Evolutionary conservation across 257 asterid genomes (phyloP), one percentile per base, ranked within the genome.

Genomic region (Solanum chilense): DNA sequence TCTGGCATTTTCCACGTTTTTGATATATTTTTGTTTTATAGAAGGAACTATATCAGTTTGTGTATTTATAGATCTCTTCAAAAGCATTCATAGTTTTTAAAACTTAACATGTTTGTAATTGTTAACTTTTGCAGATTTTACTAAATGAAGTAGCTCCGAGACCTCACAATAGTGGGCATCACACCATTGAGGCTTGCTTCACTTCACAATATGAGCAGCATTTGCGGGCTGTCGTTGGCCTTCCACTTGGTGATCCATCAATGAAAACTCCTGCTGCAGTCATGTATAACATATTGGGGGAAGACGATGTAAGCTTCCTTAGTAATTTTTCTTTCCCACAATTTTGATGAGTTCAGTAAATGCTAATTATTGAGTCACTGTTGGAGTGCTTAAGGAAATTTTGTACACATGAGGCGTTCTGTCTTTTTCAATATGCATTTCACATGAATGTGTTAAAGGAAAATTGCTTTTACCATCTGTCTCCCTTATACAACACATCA

Each of bases 131-230:
- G 60, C 92, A 97, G 98, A 91, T 97, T 89, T 93, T 97, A 81
- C 91, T 97, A 52, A 96, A 97, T 89, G 99, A 97, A 93, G 98
- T 97, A 88, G 99, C 99, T 52, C 99, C 99, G 10, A 92, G 99
- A 90, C 99, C 99, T 91, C 99, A 97, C 87, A 97, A 97, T 82
- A 97, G 99, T 88, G 99, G 99, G 74, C 98, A 97, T 86, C 99
- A 97, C 62, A 95, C 99, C 12, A 97, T 96, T 75, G 99, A 96
- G 90, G 88, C 98, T 66, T 95, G 98, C 91, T 95, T 90, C 78
- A 94, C 99, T 75, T 97, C 99, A 47, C 99, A 97, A 88, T 97
- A 35, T 35, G 99, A 97, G 98, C 99, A 96, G 89, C 99, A 96
- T 85, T 92, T 96, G 89, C 93, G 98, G 84, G 98, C 99, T 89